phyloP scores from a whole-genome alignment of 768 basidiomycete species.

The Pilatotrama ljubarskyi region DNA sequence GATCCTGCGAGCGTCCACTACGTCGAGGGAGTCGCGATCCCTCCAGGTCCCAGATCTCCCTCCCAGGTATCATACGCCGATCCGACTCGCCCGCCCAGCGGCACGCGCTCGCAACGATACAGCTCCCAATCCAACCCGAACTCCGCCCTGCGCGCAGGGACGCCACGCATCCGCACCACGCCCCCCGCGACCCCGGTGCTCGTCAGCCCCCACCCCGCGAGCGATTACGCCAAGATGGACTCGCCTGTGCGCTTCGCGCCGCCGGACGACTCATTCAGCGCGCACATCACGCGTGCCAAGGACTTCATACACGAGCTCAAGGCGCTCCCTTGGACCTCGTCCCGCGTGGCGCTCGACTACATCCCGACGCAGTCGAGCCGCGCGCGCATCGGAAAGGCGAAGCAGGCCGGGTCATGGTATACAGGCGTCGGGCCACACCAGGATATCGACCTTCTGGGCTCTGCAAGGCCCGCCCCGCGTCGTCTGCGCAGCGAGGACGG shows the following conservation, averaged over 20 bases:
- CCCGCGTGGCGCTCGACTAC: constrained; percentile 37
- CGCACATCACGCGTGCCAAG: constrained; percentile 32
- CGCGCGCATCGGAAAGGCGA: constrained; percentile 23
- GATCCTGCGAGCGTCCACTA: constrained; percentile 21
- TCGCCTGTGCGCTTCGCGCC: constrained; percentile 23
- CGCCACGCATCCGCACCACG: constrained; percentile 6
- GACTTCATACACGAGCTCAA: constrained; percentile 35
- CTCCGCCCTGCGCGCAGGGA: neutral
- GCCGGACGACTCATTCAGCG: constrained; percentile 31
- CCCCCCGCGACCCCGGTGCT: constrained; percentile 28
- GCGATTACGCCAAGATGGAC: constrained; percentile 40
- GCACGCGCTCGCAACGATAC: constrained; percentile 1
- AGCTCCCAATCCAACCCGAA: constrained; percentile 1
- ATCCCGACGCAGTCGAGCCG: constrained; percentile 30
- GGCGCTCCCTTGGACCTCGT: constrained; percentile 39
- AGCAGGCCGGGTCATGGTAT: constrained; percentile 30
- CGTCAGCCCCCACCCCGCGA: constrained; percentile 31
- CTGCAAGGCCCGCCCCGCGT: constrained; percentile 10
- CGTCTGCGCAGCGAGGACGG: constrained; percentile 6
- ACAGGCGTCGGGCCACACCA: constrained; percentile 20
- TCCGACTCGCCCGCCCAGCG: neutral
- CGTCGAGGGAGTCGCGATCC: constrained; percentile 16
- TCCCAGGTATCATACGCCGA: constrained; percentile 9
- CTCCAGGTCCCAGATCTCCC: neutral
- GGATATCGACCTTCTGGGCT: constrained; percentile 28